A percentile compares a stretch with the other conserved stretches of the same genome.
These are phyloP conservation scores for Fraxinus platypoda DNA, from an alignment of 305 asterid species.

Conservation along the genomic window DNA sequence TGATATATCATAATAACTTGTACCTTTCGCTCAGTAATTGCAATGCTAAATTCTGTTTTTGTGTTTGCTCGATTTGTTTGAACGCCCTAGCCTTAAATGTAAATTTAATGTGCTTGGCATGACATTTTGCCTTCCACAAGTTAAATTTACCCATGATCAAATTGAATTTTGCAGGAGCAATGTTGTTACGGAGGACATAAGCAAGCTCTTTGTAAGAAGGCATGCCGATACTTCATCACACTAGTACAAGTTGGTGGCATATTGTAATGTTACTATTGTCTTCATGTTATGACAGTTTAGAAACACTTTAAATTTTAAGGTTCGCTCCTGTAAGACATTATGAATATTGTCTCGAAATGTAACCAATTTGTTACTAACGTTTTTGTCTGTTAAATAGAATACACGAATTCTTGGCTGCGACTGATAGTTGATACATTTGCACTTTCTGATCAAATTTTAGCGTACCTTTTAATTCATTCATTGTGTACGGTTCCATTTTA, in stretches of 20 bases:
- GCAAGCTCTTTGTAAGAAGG: conserved; percentile 74
- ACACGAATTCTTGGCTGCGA: background rate
- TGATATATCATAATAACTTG: background rate
- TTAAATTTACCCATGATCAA: conserved; percentile 10
- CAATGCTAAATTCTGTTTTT: background rate
- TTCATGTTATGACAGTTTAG: background rate
- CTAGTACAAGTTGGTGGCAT: conserved; percentile 19
- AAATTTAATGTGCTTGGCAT: background rate
- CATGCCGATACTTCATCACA: conserved; percentile 37
- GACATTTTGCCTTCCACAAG: conserved; percentile 1
- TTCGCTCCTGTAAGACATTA: background rate
- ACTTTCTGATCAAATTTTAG: background rate
- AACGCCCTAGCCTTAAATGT: background rate
- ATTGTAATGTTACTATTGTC: background rate
- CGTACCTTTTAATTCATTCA: background rate
- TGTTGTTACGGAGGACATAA: conserved; percentile 81
- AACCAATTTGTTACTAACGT: background rate
- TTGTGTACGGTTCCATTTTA: background rate
- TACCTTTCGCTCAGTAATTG: background rate
- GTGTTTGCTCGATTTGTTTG: background rate
- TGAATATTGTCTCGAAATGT: background rate
- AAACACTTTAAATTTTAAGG: background rate
- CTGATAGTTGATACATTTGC: background rate
- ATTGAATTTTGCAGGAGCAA: conserved; percentile 68
- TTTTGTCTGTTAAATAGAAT: background rate